A percentile compares a stretch with the other conserved stretches of the same genome.
These are phyloP conservation scores for Oenanthe sinensis DNA, from an alignment of 129 eudicot species.

Conservation along the genomic window DNA sequence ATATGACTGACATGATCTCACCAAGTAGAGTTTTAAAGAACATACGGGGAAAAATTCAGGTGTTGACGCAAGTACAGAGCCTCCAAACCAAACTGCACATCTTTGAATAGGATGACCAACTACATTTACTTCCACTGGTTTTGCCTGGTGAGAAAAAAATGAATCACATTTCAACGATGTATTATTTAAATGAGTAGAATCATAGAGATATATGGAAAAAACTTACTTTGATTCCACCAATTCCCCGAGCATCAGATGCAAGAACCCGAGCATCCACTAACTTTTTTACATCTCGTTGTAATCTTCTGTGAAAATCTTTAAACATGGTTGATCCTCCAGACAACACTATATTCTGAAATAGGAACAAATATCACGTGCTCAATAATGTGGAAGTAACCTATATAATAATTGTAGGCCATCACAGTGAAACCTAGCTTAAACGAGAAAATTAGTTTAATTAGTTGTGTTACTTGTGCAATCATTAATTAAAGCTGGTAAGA, in stretches of 20 bases:
- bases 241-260: conserved; percentile 52
- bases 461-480: background rate
- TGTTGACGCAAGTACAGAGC: conserved; percentile 94
- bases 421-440: background rate
- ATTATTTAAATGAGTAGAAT: background rate
- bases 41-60: conserved; percentile 89
- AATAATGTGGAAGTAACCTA: background rate
- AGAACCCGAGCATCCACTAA: conserved; percentile 89
- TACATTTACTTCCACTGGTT: conserved; percentile 95
- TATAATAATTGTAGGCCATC: background rate
- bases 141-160: conserved; percentile 42
- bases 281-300: conserved; percentile 90
- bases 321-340: conserved; percentile 99
- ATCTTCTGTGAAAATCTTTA: conserved; percentile 80
- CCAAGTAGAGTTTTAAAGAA: background rate
- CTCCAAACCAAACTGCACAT: conserved; percentile 99
- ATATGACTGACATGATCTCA: background rate
- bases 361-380: background rate
- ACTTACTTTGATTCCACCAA: conserved; percentile 67
- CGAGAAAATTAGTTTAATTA: background rate
- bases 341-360: conserved; percentile 73
- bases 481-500: background rate
- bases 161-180: background rate
- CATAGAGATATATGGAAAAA: background rate
- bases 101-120: conserved; percentile 97